Evolutionary conservation across 2,329 filamentous ascomycete genomes (phyloP), one percentile per base, ranked within the genome.

Genomic region (Alternaria brassicae): DNA sequence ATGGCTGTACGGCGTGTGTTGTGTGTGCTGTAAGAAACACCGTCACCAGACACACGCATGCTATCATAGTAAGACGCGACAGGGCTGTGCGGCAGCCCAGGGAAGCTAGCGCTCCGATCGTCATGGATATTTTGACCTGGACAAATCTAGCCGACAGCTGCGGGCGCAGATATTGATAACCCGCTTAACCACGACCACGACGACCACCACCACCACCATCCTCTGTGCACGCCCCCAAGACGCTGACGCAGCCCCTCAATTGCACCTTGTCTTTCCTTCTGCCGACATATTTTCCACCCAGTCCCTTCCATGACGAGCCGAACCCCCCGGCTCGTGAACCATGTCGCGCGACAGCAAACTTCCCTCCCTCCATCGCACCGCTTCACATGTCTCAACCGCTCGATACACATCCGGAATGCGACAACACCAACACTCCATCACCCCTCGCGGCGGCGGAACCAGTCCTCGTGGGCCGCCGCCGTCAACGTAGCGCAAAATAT

Each of bases 401-500:
- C 51, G n/a, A 37, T 36, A 34, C 51, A 53, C 34, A 52, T 36
- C 8, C 44, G 25, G 7, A 62, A 59, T 47, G 47, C 34, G 30
- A 42, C 71, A 25, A 32, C 71, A 40, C 69, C 75, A 52, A 68
- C 66, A 42, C 68, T 72, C 56, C 70, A 72, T 61, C 72, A 81
- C 57, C 77, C 81, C 7, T 74, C 78, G 44, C 71, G 75, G 60
- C 79, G 81, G 73, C 78, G 81, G 63, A 76, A 80, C 54, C 81
- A 84, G 62, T 93, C 89, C n/a, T 88, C 88, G 49, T 92, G 90
- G 85, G 89, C 88, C 2, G 90, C 91, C 42, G 91, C 91, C 7
- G 89, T 92, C 34, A 83, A 83, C 44, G 84, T 85, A 37, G 86
- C 86, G 41, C 86, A 90, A 67, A 89, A 89, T 76, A 85, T 93